Conservation (phyloP, 176 grass and related monocot genomes). For the Cenchrus fungigraminus region DNA sequence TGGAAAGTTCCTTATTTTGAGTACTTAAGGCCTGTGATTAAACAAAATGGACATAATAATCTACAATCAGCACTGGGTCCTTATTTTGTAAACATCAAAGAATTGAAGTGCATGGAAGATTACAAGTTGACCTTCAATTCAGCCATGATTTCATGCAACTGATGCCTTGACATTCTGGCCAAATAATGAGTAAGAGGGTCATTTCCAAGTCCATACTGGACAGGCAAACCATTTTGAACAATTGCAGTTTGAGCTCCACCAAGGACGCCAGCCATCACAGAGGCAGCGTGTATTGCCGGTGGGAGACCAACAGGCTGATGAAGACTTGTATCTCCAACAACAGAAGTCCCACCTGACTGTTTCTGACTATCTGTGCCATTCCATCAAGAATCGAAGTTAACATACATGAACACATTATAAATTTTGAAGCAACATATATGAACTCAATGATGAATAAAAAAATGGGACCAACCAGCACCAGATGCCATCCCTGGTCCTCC, state of each 20-base stretch:
- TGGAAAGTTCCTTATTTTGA: conserved; percentile 71
- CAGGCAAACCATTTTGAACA: conserved; percentile 65
- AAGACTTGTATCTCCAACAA: conserved; percentile 54
- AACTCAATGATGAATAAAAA: conserved; percentile 34
- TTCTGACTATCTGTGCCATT: conserved; percentile 63
- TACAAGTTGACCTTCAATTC: conserved; percentile 79
- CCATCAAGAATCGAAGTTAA: conserved; percentile 34
- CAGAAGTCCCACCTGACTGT: conserved; percentile 46
- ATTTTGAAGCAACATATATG: conserved; percentile 17
- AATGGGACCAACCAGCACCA: conserved; percentile 57
- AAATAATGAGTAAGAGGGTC: conserved; percentile 94
- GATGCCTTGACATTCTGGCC: conserved; percentile 83
- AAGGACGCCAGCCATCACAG: conserved; percentile 74
- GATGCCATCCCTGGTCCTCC: conserved; percentile 93
- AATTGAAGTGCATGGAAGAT: conserved; percentile 12
- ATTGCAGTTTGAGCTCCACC: conserved; percentile 77
- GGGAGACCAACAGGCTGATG: conserved; percentile 86
- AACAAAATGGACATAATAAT: conserved; percentile 10
- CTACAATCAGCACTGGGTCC: conserved; percentile 20
- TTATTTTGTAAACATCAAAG: conserved; percentile 17
- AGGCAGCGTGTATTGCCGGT: conserved; percentile 70
- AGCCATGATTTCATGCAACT: conserved; percentile 80
- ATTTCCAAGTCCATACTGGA: conserved; percentile 74
- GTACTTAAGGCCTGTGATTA: conserved; percentile 61
- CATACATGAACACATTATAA: conserved; percentile 32